These are phyloP conservation scores for Nakazawaea sp. DNA, from an alignment of 805 yeast genomes.

Conservation along the genomic window DNA sequence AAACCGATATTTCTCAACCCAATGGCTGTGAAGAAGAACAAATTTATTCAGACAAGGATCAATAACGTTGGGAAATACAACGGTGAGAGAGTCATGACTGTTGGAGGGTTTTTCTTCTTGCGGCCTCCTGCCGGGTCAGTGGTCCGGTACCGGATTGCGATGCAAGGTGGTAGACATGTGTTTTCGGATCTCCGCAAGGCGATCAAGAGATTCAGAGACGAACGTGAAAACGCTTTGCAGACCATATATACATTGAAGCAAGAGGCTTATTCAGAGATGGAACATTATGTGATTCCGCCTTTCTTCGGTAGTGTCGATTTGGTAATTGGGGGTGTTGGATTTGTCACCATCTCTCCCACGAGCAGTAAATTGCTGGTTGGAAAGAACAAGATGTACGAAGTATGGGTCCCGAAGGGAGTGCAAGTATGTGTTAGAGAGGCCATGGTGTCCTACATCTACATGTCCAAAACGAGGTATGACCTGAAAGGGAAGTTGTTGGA, in stretches of 20 bases:
- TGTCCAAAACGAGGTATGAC: conserved; percentile 13
- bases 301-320: conserved; percentile 62
- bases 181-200: conserved; percentile 28
- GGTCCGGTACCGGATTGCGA: conserved; percentile 38
- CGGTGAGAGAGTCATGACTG: conserved; percentile 24
- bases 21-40: conserved; percentile 8
- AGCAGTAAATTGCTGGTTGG: conserved; percentile 24
- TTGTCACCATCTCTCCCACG: conserved; percentile 52
- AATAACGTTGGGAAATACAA: conserved; percentile 8
- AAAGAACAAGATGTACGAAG: conserved; percentile 30
- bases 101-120: conserved; percentile 59
- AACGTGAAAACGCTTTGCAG: conserved; percentile 19
- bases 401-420: conserved; percentile 51
- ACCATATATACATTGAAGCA: conserved; percentile 15
- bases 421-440: conserved; percentile 41
- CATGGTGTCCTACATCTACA: conserved; percentile 21
- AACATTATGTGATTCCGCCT: conserved; percentile 57
- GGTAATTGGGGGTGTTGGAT: conserved; percentile 61
- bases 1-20: conserved; percentile 9
- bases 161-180: conserved; percentile 32
- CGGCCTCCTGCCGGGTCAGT: conserved; percentile 46
- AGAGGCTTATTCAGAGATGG: conserved; percentile 24
- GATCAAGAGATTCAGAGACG: conserved; percentile 11
- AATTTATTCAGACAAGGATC: conserved; percentile 12
- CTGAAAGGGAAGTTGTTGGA: conserved; percentile 13